Evolutionary conservation across 352 stramenopile species (phyloP), one percentile per base, ranked within the genome.

Genomic region (Blastocystis sp.): DNA sequence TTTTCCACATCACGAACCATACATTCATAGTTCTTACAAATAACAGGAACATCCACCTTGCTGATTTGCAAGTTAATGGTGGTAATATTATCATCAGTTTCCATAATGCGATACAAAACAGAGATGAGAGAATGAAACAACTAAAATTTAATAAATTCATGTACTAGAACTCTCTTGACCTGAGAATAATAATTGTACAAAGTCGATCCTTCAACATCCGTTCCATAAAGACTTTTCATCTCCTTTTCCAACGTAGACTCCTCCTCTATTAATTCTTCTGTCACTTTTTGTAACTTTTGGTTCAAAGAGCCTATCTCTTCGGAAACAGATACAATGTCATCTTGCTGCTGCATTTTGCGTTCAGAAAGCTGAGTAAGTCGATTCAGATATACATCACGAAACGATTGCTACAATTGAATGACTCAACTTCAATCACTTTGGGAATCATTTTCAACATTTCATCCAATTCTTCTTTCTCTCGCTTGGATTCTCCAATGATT

Each of bases 11-110:
- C 73, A 7, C 73, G 48, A 19, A 51, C 27, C 15, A 84, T 22
- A n/a, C 68, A 84, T 13, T 84, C 73, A 22, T 58, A 66, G 30
- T 84, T 84, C 53, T 84, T 84, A 27, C 73, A 84, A 30, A 84
- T 54, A 1, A 84, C 73, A n/a, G 73, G 48, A 66, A 84, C 54
- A 64, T 84, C 73, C 2, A 84, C 51, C 33, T 84, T 84, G 27
- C 9, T 37, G 22, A 62, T 66, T 51, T 84, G 73, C 30, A 51
- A 53, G 15, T 40, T 48, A 19, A 84, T 84, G 13, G 73, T 66
- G 4, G 73, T 68, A 15, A 84, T 64, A 37, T 30, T 54, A 30
- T 66, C 73, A 15, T 84, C 73, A 37, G 54, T 48, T n/a, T 84
- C 73, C n/a, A 84, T 84, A 24, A 84, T 66, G 11, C 13, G 57